Evolutionary conservation across 148 eudicot genomes (phyloP), one percentile per base, ranked within the genome.

Genomic region (Cornus florida): DNA sequence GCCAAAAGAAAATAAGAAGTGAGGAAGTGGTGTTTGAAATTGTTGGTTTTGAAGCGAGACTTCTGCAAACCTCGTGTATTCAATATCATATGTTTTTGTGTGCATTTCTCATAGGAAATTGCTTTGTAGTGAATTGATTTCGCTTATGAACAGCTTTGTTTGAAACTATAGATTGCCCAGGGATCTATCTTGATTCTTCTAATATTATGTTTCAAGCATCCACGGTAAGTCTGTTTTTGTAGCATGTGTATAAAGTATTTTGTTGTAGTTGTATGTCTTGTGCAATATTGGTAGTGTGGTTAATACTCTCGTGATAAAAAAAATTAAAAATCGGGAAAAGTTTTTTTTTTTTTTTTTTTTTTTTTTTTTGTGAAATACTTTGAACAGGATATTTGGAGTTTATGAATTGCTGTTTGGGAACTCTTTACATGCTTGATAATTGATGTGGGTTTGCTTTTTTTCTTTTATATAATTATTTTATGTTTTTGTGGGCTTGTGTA

Each of bases 61-160:
- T 77, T 69, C 74, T 67, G 46, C 28, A 77, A 39, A 77, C n/a
- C 32, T n/a, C 24, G 23, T 76, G 64, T 76, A 67, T 71, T 43
- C 33, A 10, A n/a, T 53, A 41, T 77, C 56, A 68, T 70, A 69
- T 69, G 70, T 24, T 62, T 74, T 41, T 68, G 69, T 68, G 69
- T 35, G 74, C 59, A 57, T 74, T 24, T 67, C 48, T 74, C 75
- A 28, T 50, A 16, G 71, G 38, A 50, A 28, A 33, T 12, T 79
- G 7, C 65, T 73, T 79, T 79, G 23, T 4, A 78, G 70, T 67
- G 28, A 71, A 41, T 72, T 50, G 41, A 64, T 71, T 65, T 79
- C 48, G 68, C 66, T 73, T 73, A 67, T 79, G 53, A 67, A 33
- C 69, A 20, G 68, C 35, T 17, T 75, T 35, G 50, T 23, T 74